Evolutionary conservation across 129 eudicot genomes (phyloP), one percentile per base, ranked within the genome.

Genomic region (Apium graveolens): DNA sequence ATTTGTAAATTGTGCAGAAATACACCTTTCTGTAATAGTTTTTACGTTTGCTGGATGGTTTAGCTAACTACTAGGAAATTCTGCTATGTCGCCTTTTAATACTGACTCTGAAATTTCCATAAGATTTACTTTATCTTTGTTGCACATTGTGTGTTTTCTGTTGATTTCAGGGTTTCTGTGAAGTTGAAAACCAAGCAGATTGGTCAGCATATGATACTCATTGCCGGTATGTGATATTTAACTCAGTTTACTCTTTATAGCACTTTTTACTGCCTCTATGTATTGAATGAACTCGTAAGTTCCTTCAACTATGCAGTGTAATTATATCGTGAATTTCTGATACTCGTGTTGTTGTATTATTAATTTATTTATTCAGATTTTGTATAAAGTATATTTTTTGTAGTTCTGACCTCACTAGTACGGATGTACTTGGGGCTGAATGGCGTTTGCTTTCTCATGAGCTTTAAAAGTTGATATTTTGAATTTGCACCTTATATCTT

Each of bases 141-240:
- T 11, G 5, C 27, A 43, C 13, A 34, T 66, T 72, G 27, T 27
- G 45, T 75, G 73, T 74, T 82, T 35, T 44, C 29, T 77, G 27
- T 70, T 81, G 85, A 43, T 76, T n/a, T 74, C 78, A 92, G 99
- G 88, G 80, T 12, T 96, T 90, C 79, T 83, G 82, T 75, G 87
- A 92, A 68, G 87, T 92, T 73, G 97, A 96, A 87, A 92, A 85
- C 83, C 81, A 78, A 86, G 91, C 88, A 76, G 87, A 92, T 82
- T 96, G 99, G 99, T 90, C 97, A 34, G 85, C 84, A 4, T 89
- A 86, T 77, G 77, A 86, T 84, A 88, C 84, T 39, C 82, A 96
- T 74, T 96, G 99, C 83, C 80, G 88, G 99, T 91, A 87, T 49
- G 88, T 17, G 76, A 74, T 26, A 11, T 78, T 65, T 63, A 3